phyloP scores from a whole-genome alignment of 495 filamentous ascomycete species.

The Chlorociboria aeruginascens region DNA sequence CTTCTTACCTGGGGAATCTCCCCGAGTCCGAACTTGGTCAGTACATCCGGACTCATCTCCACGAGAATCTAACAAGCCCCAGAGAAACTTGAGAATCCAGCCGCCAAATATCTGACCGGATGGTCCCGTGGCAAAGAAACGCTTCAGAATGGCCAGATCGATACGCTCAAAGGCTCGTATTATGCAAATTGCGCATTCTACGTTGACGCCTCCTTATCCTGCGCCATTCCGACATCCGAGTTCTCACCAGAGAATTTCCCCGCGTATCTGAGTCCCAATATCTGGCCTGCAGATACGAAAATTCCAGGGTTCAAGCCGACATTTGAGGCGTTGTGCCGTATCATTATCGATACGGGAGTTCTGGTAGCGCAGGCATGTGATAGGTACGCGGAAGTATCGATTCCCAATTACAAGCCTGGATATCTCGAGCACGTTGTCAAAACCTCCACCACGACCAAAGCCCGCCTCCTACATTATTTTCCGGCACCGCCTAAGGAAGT shows the following conservation, averaged over 20 bases:
- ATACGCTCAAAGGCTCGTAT: slow-evolving; percentile 90
- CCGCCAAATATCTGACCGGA: slow-evolving; percentile 51
- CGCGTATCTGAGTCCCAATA: slow-evolving; percentile 53
- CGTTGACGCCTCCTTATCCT: slow-evolving; percentile 49
- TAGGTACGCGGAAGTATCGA: slow-evolving; percentile 64
- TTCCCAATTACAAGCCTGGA: slow-evolving; percentile 57
- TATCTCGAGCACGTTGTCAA: slow-evolving; percentile 83
- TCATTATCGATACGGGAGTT: slow-evolving; percentile 82
- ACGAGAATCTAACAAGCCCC: background rate
- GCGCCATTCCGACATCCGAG: slow-evolving; percentile 42
- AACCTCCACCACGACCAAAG: slow-evolving; percentile 80
- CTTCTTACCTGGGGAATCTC: slow-evolving; percentile 81
- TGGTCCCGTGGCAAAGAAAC: slow-evolving; percentile 88
- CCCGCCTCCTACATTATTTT: slow-evolving; percentile 88
- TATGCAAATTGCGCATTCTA: slow-evolving; percentile 97
- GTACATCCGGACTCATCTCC: slow-evolving; percentile 4
- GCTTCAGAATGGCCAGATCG: slow-evolving; percentile 77
- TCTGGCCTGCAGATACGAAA: slow-evolving; percentile 61
- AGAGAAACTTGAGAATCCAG: slow-evolving; percentile 53
- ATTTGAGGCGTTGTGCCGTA: slow-evolving; percentile 62
- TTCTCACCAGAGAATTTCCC: slow-evolving; percentile 47
- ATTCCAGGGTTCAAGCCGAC: slow-evolving; percentile 63
- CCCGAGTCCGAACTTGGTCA: slow-evolving; percentile 60
- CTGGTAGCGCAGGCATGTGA: slow-evolving; percentile 85
- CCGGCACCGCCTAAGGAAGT: slow-evolving; percentile 35